Percentiles rank a stretch among this genome's conserved stretches.
These are phyloP conservation scores for Canavalia ensiformis DNA, from an alignment of 306 rosid genomes.

Conservation along the genomic window DNA sequence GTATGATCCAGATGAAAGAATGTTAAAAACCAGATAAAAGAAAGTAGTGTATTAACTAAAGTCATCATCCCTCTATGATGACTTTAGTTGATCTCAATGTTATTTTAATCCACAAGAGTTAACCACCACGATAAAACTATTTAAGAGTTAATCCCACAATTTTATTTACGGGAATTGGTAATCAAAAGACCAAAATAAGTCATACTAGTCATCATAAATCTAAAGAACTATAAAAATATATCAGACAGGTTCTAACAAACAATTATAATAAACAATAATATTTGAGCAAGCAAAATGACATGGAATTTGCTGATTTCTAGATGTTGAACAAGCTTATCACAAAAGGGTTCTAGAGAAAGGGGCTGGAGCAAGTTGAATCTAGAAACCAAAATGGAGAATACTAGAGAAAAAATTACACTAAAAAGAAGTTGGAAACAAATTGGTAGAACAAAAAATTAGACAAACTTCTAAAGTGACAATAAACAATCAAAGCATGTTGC, in stretches of 20 bases:
- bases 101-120: no score
- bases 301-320: not conserved
- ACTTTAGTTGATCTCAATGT: no score
- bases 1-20: no score
- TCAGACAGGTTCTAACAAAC: not conserved
- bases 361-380: not conserved
- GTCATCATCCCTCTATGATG: no score
- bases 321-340: not conserved
- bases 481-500: slow-evolving; percentile 1
- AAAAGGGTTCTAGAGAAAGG: not conserved
- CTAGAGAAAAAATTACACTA: not conserved
- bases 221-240: not conserved
- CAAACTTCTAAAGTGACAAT: not conserved
- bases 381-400: not conserved
- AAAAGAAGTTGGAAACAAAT: not conserved
- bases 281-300: slow-evolving; percentile 8
- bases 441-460: slow-evolving; percentile 11
- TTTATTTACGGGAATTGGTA: no score
- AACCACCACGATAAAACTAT: no score
- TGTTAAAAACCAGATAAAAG: no score
- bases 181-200: no score
- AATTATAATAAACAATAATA: not conserved
- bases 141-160: no score
- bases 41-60: no score
- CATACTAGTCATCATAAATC: no score